Percentiles rank a stretch among this genome's conserved stretches.
phyloP scores from a whole-genome alignment of 306 rosid species.

The Trifolium pratense region DNA sequence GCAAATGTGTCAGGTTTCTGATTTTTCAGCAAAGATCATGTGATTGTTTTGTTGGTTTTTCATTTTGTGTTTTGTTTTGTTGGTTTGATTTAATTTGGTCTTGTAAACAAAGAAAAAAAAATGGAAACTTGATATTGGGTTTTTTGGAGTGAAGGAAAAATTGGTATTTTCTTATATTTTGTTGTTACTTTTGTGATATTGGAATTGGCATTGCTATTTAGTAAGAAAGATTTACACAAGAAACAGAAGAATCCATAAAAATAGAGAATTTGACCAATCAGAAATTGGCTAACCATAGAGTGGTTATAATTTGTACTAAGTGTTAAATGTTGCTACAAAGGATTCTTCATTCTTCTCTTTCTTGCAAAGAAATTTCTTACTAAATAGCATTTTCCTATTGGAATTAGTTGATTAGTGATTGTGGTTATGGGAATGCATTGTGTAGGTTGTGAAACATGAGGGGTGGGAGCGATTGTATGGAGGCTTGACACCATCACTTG shows the following conservation, averaged over 20 bases:
- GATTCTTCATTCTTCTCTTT: no score
- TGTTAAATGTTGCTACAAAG: no score
- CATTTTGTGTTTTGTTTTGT: background rate
- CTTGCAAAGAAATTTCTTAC: no score
- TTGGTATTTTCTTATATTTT: background rate
- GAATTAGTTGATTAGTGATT: background rate
- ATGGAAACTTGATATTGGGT: conserved; percentile 18
- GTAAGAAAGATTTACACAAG: no score
- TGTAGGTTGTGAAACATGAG: conserved; percentile 82
- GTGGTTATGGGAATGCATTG: conserved; percentile 26
- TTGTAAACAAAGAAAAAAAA: no score
- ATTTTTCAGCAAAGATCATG: background rate
- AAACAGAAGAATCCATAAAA: no score
- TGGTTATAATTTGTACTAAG: no score
- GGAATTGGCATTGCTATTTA: no score
- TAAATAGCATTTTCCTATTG: no score
- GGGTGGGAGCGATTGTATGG: conserved; percentile 94
- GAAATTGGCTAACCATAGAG: no score
- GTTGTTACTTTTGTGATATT: background rate
- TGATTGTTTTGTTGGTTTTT: conserved; percentile 32
- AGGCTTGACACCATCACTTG: conserved; percentile 83
- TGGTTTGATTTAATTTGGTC: background rate
- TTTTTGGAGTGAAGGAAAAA: background rate
- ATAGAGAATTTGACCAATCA: no score
- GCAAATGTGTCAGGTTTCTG: conserved; percentile 73